A percentile compares a stretch with the other conserved stretches of the same genome.
These are phyloP conservation scores for Candida ortonii DNA, from an alignment of 805 yeast genomes.

Conservation along the genomic window DNA sequence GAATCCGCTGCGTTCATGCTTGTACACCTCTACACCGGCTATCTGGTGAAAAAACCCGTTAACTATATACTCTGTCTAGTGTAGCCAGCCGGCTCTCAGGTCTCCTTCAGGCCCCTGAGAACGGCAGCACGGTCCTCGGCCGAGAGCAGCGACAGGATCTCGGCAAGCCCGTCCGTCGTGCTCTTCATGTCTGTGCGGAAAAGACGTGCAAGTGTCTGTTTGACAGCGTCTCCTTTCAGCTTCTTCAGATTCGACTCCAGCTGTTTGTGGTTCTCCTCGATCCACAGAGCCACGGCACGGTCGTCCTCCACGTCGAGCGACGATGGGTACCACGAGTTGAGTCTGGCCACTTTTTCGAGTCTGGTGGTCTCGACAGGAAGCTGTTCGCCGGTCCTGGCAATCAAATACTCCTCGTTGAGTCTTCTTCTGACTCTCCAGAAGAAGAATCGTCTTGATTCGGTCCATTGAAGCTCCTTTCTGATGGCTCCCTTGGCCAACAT, in stretches of 20 bases:
- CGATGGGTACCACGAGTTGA: slow-evolving; percentile 82
- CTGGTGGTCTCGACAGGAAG: slow-evolving; percentile 49
- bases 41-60: too few species aligned
- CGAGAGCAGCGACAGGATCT: slow-evolving; percentile 50
- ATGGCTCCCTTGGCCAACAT: slow-evolving; percentile 95
- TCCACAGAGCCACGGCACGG: slow-evolving; percentile 76
- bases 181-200: slow-evolving; percentile 51
- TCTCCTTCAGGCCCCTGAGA: too few species aligned
- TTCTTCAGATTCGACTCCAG: slow-evolving; percentile 60
- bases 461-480: slow-evolving; percentile 81
- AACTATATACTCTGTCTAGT: too few species aligned
- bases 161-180: slow-evolving; percentile 55
- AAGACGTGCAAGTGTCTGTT: slow-evolving; percentile 59
- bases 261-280: slow-evolving; percentile 69
- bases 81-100: too few species aligned
- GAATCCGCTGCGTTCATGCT: too few species aligned
- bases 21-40: too few species aligned
- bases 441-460: slow-evolving; percentile 87
- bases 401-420: slow-evolving; percentile 84
- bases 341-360: slow-evolving; percentile 80
- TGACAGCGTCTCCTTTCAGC: slow-evolving; percentile 63
- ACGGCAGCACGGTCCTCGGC: slow-evolving; percentile 52
- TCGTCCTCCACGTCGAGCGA: slow-evolving; percentile 70
- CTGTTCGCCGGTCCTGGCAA: slow-evolving; percentile 67
- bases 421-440: slow-evolving; percentile 99